Percentiles rank a stretch among this genome's conserved stretches.
Conservation (phyloP, 1,284 basidiomycete genomes). For the Porogramme epimiltina region DNA sequence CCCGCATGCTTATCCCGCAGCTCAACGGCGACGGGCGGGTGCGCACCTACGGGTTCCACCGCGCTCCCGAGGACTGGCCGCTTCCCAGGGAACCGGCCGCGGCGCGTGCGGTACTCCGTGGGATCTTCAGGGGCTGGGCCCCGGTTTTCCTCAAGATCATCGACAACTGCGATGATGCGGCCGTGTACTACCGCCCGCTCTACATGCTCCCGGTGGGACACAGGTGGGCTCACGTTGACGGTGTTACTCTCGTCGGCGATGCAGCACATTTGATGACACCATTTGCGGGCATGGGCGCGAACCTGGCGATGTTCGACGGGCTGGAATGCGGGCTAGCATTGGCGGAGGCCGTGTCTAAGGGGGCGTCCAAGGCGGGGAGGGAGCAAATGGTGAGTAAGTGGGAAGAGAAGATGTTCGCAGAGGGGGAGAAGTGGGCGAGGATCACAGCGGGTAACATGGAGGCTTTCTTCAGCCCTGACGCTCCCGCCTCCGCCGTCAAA, state of each 20-base stretch:
- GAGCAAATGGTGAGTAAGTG: not conserved
- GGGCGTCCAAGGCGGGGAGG: not conserved
- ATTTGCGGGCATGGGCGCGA: not conserved
- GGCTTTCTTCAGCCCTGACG: not conserved
- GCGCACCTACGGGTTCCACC: not conserved
- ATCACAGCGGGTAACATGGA: not conserved
- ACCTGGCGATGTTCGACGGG: not conserved
- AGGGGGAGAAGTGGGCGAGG: not conserved
- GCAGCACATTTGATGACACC: conserved; percentile 1
- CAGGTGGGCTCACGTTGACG: not conserved
- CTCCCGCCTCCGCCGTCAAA: not conserved
- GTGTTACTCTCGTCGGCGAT: not conserved
- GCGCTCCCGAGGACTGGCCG: not conserved
- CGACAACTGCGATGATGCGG: not conserved
- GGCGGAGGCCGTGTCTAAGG: not conserved
- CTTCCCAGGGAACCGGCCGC: not conserved
- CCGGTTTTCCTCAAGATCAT: not conserved
- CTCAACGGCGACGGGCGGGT: conserved; percentile 2
- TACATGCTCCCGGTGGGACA: not conserved
- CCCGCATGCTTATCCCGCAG: not conserved
- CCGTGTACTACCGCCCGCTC: not conserved
- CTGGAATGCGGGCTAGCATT: not conserved
- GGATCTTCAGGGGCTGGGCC: not conserved
- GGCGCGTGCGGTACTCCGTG: not conserved
- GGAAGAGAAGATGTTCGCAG: conserved; percentile 3